Evolutionary conservation across 2,329 filamentous ascomycete genomes (phyloP), one percentile per base, ranked within the genome.

Genomic region (Fusarium heterosporum): DNA sequence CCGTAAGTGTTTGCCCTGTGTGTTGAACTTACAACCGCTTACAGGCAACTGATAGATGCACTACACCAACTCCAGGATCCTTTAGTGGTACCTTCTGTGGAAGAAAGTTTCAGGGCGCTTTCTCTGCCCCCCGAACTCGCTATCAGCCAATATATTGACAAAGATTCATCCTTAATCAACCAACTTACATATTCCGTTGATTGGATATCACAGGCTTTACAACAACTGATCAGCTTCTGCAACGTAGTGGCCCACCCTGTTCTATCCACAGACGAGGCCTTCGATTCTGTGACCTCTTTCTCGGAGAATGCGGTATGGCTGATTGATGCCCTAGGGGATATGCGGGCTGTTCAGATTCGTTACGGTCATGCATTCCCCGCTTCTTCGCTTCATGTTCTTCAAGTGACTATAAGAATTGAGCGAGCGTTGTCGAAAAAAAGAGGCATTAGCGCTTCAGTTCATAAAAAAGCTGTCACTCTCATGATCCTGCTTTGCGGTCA

Each of bases 281-380:
- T 76, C 40, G 72, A 73, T 11, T 75, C 71, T 29, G 67, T 73
- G 12, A 72, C 76, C 16, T 75, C 74, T 56, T 79, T 80, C 48
- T 75, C 74, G 17, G 82, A 82, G 61, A 77, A 78, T 57, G 73
- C 78, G 1, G 78, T 81, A 13, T 86, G 84, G 84, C 73, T 87
- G 13, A 73, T 86, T 58, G 85, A 87, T 69, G 78, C 78, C 8
- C 75, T 82, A 64, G 76, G 82, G 34, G 77, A 80, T 40, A 72
- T 86, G 29, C 77, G 80, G 48, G 70, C 77, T 19, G 72, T 78
- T 12, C 80, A 82, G 57, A 78, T 75, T 29, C 74, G 75, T 63
- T 80, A 81, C 76, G 75, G 77, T 36, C 52, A 72, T 38, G 36
- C 69, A 43, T 69, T 71, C 54, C 73, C 73, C 16, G 72, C 67